Evolutionary conservation across 805 yeast genomes (phyloP).

Genomic region (Candida sonorensis): DNA sequence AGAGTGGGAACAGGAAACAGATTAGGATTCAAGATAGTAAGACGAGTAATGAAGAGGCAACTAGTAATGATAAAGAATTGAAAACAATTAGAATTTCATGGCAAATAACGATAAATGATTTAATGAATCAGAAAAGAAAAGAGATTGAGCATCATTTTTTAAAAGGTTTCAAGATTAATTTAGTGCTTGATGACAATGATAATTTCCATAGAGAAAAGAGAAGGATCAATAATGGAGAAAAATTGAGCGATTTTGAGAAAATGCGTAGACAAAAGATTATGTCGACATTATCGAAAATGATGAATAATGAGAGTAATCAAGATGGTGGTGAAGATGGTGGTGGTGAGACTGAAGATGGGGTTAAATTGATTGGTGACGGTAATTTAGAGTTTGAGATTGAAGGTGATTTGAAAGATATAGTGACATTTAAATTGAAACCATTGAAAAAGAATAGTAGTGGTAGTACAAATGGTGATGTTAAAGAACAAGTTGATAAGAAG

Average conservation of each 20-base stretch:
- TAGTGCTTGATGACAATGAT: constrained; percentile 35
- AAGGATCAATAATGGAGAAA: constrained; percentile 2
- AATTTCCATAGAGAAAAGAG: constrained; percentile 15
- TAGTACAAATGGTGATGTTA: background rate
- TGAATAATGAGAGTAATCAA: constrained; percentile 3
- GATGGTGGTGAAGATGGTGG: background rate
- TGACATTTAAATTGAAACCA: constrained; percentile 8
- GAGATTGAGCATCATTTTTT: constrained; percentile 40
- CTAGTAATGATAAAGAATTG: constrained; percentile 16
- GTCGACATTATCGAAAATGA: constrained; percentile 20
- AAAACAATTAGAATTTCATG: constrained; percentile 47
- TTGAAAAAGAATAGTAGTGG: constrained; percentile 3
- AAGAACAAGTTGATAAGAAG: constrained; percentile 21
- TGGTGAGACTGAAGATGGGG: background rate
- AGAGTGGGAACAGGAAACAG: background rate
- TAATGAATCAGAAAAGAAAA: constrained; percentile 43
- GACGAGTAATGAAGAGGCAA: background rate
- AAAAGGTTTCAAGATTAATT: constrained; percentile 35
- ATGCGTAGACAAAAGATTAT: constrained; percentile 29
- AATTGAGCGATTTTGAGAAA: constrained; percentile 26
- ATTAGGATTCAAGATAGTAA: background rate
- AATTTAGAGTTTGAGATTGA: constrained; percentile 17
- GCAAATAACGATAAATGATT: constrained; percentile 49
- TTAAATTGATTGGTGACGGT: constrained; percentile 16
- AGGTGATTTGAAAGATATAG: constrained; percentile 13